Percentiles rank a stretch among this genome's conserved stretches.
Conservation (phyloP, 371 early-diverging fungal species). For the Zancudomyces culisetae region DNA sequence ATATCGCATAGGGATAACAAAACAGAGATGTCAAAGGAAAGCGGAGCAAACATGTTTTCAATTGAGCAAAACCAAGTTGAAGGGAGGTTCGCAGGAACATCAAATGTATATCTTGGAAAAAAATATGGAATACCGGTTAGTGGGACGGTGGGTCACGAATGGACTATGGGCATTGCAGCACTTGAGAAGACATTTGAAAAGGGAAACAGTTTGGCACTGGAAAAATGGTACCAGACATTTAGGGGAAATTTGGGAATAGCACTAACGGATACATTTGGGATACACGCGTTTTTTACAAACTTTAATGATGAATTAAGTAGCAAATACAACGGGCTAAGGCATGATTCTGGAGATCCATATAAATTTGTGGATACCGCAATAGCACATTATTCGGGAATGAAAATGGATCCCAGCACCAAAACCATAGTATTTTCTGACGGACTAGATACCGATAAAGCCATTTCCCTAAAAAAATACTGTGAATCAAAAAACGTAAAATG, state of each 20-base stretch:
- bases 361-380: slow-evolving; percentile 32
- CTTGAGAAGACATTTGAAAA: slow-evolving; percentile 33
- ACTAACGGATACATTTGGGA: slow-evolving; percentile 55
- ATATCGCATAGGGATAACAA: neutral
- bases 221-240: slow-evolving; percentile 40
- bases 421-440: slow-evolving; percentile 54
- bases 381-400: slow-evolving; percentile 32
- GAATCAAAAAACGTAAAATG: slow-evolving; percentile 29
- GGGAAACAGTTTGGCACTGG: slow-evolving; percentile 38
- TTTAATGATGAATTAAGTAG: slow-evolving; percentile 33
- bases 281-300: slow-evolving; percentile 37
- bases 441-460: slow-evolving; percentile 30
- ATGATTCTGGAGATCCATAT: slow-evolving; percentile 50
- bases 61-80: neutral
- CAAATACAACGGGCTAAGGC: slow-evolving; percentile 40
- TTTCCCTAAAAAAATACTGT: slow-evolving; percentile 28
- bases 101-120: slow-evolving; percentile 51
- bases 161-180: slow-evolving; percentile 58
- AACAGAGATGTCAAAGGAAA: neutral
- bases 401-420: slow-evolving; percentile 37
- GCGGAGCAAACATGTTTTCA: neutral
- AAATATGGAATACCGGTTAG: slow-evolving; percentile 36
- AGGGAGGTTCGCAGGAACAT: slow-evolving; percentile 40
- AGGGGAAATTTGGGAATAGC: slow-evolving; percentile 39
- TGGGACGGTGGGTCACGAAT: slow-evolving; percentile 63